These are phyloP conservation scores for Ophiocordyceps robertsii DNA, from an alignment of 2,329 filamentous ascomycete species.

Conservation along the genomic window DNA sequence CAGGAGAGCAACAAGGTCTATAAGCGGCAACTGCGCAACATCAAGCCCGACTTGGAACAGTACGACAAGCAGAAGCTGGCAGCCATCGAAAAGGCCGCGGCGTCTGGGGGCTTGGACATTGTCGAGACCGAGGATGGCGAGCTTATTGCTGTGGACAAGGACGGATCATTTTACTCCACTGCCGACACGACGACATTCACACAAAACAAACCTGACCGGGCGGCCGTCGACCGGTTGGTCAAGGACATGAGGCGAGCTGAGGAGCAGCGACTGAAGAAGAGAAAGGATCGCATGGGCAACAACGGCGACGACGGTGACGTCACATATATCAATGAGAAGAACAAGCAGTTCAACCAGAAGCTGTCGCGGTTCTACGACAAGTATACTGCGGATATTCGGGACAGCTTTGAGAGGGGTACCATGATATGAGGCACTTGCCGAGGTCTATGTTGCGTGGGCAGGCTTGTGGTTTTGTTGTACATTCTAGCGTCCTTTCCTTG, in stretches of 20 bases:
- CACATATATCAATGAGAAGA: slow-evolving; percentile 99
- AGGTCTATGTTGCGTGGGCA: neutral
- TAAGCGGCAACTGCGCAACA: slow-evolving; percentile 72
- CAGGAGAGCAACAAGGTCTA: slow-evolving; percentile 87
- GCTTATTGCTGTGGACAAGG: slow-evolving; percentile 82
- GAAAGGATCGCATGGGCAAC: slow-evolving; percentile 62
- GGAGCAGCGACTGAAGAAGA: slow-evolving; percentile 73
- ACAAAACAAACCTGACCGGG: slow-evolving; percentile 76
- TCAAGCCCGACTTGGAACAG: slow-evolving; percentile 64
- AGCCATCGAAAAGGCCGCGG: slow-evolving; percentile 73
- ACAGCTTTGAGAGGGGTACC: slow-evolving; percentile 94
- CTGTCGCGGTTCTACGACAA: slow-evolving; percentile 93
- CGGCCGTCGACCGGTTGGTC: slow-evolving; percentile 77
- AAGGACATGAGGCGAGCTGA: slow-evolving; percentile 79
- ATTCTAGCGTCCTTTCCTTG: slow-evolving; percentile 13
- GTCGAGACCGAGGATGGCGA: slow-evolving; percentile 94
- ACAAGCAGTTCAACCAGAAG: slow-evolving; percentile 99
- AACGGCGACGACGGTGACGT: slow-evolving; percentile 82
- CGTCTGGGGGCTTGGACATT: slow-evolving; percentile 75
- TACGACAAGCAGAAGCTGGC: slow-evolving; percentile 81
- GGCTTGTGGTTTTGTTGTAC: slow-evolving; percentile 10
- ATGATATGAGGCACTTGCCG: slow-evolving; percentile 51
- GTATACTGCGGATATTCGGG: slow-evolving; percentile 92
- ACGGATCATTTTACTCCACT: slow-evolving; percentile 83
- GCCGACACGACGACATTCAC: slow-evolving; percentile 70